Evolutionary conservation across 2,329 filamentous ascomycete genomes (phyloP), one percentile per base, ranked within the genome.

Genomic region (Cercospora nicotianae): DNA sequence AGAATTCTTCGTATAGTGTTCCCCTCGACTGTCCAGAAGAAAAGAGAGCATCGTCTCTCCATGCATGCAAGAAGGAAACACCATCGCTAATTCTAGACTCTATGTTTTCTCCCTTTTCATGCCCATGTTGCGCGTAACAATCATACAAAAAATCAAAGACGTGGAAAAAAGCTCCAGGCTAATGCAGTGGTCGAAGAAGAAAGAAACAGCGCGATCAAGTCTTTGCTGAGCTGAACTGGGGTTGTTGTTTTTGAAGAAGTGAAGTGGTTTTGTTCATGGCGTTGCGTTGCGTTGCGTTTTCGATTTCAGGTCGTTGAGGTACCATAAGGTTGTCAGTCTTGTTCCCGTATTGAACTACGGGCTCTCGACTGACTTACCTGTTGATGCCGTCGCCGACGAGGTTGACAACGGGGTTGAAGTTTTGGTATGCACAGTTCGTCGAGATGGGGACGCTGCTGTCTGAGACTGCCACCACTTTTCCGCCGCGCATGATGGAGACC

Each of bases 321-420:
- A 48, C 62, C 31, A 26, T n/a, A 10, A 28, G 53, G 36, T 33
- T 30, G 62, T 64, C 45, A 63, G 45, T 67, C 57, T 57, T 36
- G 59, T 2, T 10, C 26, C 39, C 42, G 42, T 16, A 42, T 51
- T 5, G 10, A n/a, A 16, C 0, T 2, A 30, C 23, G 36, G 36
- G n/a, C n/a, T 10, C 18, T 28, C 3, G 23, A 51, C 57, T 58
- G 65, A 65, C 63, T 65, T 57, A 66, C 57, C 58, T 65, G 65
- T 72, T 74, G 57, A 72, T 68, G 42, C 75, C 72, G 26, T 72
- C 66, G 64, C 77, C 77, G 53, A 75, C 74, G n/a, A 79, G 74
- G 60, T 73, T 74, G 60, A 79, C 78, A 31, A 77, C 74, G 1
- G 78, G 76, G 71, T 79, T 79, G 74, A 78, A 79, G 71, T 79